Percentiles rank a stretch among this genome's conserved stretches.
phyloP scores from a whole-genome alignment of 2,329 filamentous ascomycete species.

The Aspergillus piperis region DNA sequence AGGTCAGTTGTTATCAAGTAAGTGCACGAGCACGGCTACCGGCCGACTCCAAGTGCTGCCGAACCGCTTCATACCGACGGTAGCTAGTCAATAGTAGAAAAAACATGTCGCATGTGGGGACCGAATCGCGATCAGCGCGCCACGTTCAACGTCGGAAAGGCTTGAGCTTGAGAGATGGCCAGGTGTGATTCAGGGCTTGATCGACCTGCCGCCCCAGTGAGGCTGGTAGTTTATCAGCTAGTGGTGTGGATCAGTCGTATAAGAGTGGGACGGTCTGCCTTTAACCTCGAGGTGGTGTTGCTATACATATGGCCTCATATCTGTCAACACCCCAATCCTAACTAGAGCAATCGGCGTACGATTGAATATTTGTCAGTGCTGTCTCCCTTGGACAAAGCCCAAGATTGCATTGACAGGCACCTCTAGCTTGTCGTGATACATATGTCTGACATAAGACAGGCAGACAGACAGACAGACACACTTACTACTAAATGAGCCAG shows the following conservation, averaged over 20 bases:
- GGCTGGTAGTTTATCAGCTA: conserved; percentile 8
- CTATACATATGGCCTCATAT: background rate
- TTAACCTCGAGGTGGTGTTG: background rate
- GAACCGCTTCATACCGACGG: background rate
- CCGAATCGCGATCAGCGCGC: conserved; percentile 14
- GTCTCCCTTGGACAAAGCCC: background rate
- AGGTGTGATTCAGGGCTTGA: background rate
- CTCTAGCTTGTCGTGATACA: background rate
- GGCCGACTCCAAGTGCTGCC: background rate
- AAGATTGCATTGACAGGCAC: background rate
- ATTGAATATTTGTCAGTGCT: background rate
- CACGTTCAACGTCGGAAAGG: conserved; percentile 15
- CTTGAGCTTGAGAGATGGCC: background rate
- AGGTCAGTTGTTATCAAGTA: background rate
- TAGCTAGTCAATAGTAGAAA: background rate
- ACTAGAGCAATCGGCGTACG: background rate
- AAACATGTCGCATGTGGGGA: background rate
- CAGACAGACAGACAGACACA: too few relatives aligned
- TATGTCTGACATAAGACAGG: background rate
- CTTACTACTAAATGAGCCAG: background rate
- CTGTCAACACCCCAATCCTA: background rate
- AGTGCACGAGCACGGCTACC: background rate
- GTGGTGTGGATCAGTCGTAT: background rate
- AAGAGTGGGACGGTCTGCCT: conserved; percentile 1
- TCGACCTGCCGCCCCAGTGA: conserved; percentile 8